A percentile compares a stretch with the other conserved stretches of the same genome.
These are phyloP conservation scores for Pachysandra terminalis DNA, from an alignment of 164 flowering plant species.

Conservation along the genomic window DNA sequence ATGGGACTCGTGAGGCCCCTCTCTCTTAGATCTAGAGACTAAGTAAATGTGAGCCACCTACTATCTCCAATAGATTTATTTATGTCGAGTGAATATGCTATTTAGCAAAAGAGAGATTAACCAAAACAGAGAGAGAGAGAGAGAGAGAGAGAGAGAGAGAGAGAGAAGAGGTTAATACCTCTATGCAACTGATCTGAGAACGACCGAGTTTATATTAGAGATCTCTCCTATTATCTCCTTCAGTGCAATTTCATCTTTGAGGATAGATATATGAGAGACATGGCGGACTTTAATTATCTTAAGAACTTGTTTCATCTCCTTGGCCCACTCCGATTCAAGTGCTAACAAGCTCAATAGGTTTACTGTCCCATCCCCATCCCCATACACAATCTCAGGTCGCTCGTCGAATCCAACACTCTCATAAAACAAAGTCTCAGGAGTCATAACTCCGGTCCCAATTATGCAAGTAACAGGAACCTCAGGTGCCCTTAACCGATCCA, in stretches of 20 bases:
- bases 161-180: too few relatives aligned
- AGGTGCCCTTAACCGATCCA: slow-evolving; percentile 37
- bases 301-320: slow-evolving; percentile 28
- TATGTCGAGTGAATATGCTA: too few relatives aligned
- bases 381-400: slow-evolving; percentile 70
- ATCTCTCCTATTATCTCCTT: slow-evolving; percentile 36
- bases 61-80: too few relatives aligned
- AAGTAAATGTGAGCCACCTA: too few relatives aligned
- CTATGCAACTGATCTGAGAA: slow-evolving; percentile 6
- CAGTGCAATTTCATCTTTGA: slow-evolving; percentile 49
- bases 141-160: too few relatives aligned
- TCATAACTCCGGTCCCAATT: slow-evolving; percentile 58
- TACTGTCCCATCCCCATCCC: slow-evolving; percentile 98
- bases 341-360: slow-evolving; percentile 72
- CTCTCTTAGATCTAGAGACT: too few relatives aligned
- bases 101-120: too few relatives aligned
- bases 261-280: slow-evolving; percentile 56
- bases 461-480: slow-evolving; percentile 68
- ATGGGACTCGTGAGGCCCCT: too few relatives aligned
- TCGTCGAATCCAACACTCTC: slow-evolving; percentile 49
- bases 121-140: too few relatives aligned
- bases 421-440: slow-evolving; percentile 70
- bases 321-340: slow-evolving; percentile 44
- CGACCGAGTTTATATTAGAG: too few relatives aligned
- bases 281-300: slow-evolving; percentile 38